Base-by-base conservation (phyloP, 148 eudicot genomes). In the Chenopodium formosanum region DNA sequence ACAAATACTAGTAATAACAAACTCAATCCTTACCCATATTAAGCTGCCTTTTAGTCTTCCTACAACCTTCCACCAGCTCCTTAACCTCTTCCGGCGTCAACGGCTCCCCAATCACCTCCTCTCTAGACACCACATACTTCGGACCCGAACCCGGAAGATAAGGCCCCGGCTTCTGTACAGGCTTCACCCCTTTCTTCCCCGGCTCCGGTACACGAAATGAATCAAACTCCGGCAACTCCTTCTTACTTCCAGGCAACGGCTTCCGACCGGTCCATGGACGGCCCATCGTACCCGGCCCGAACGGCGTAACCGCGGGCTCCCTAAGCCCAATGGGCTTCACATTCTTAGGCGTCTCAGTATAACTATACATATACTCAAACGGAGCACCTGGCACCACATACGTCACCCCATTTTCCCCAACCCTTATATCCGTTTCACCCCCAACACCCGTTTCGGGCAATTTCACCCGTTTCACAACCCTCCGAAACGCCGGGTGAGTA, bases 81-180 rank as follows among this genome's bases (percentile, higher is more conserved):
- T 48, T 84, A 40, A 96, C 83, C 76, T 96, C 99, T 78, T 88
- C 91, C 67, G 71, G 75, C 7, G 89, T 88, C 91, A 96, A 82
- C 2, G 92, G 90, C 86, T 91, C 99, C 67, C 98, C 99, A 86
- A 96, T 88, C 25, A 94, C 56, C 87, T 95, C 97, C 87, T 92
- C 97, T 80, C 99, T 89, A 0, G 91, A 85, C 88, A 76, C 74
- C 60, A 91, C 97, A 84, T 91, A 90, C 87, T 85, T 90, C 0
- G 99, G 99, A 4, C 98, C 99, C 0, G 95, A 88, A 63, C 99
- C 99, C 0, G 94, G 87, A 78, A 94, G 80, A 79, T 84, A 96
- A 16, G 99, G 99, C 2, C 99, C 98, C 0, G 99, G 98, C 48
- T 88, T 86, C 86, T 96, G 99, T n/a, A 96, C 98, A 11, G 98